Evolutionary conservation across 2,329 filamentous ascomycete species (phyloP).

Genomic region (Alternaria burnsii): DNA sequence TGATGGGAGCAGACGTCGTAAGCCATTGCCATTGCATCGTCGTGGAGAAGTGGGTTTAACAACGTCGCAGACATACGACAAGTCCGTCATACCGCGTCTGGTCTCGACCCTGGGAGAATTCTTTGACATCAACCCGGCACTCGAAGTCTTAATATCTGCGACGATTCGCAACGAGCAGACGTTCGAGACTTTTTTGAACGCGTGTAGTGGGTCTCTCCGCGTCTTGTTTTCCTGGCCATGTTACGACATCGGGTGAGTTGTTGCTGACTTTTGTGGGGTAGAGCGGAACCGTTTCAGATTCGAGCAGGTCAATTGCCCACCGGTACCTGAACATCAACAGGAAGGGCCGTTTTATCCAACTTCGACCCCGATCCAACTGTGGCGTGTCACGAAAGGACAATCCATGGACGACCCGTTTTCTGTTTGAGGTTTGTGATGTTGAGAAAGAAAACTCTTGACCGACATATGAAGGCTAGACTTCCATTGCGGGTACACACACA

Average conservation of each 20-base stretch:
- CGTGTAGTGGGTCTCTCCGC: constrained; percentile 61
- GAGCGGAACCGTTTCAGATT: constrained; percentile 49
- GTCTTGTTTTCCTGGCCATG: constrained; percentile 24
- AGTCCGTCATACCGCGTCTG: constrained; percentile 68
- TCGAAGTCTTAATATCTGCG: constrained; percentile 72
- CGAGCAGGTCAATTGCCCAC: constrained; percentile 42
- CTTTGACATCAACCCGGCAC: constrained; percentile 63
- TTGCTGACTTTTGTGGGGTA: constrained; percentile 51
- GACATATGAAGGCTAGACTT: constrained; percentile 33
- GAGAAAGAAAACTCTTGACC: constrained; percentile 18
- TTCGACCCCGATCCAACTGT: constrained; percentile 67
- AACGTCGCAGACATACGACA: constrained; percentile 71
- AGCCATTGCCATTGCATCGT: constrained; percentile 34
- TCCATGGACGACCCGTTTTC: constrained; percentile 34
- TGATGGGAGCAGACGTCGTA: constrained; percentile 77
- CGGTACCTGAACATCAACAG: constrained; percentile 55
- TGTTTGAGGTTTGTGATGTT: constrained; percentile 26
- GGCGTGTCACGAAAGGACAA: constrained; percentile 50
- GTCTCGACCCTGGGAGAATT: constrained; percentile 71
- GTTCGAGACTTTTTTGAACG: constrained; percentile 69
- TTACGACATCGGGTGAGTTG: constrained; percentile 34
- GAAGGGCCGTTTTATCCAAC: constrained; percentile 71
- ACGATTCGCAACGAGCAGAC: constrained; percentile 76
- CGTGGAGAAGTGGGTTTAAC: constrained; percentile 24
- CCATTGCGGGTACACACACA: constrained; percentile 17